phyloP scores from a whole-genome alignment of 192 early-diverging fungal species.

The Phycomyces blakesleeanus region DNA sequence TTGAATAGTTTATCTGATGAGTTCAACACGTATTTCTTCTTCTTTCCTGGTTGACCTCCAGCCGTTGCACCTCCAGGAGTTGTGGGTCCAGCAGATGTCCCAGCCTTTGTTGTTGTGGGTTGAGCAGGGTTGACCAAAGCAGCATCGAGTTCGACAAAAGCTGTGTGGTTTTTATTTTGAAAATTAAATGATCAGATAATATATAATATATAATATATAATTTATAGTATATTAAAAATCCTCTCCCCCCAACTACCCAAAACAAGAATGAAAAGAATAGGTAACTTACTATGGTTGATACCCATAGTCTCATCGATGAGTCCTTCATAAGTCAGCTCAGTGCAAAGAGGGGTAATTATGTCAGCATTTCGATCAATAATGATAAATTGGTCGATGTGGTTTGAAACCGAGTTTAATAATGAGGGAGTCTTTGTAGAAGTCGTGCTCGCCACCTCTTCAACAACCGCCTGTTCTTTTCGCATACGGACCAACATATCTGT shows the following conservation, averaged over 20 bases:
- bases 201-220: too few species aligned
- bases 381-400: conserved; percentile 75
- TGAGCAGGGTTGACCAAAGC: conserved; percentile 46
- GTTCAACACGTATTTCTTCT: conserved; percentile 79
- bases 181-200: background rate
- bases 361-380: conserved; percentile 91
- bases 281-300: conserved; percentile 67
- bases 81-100: conserved; percentile 20
- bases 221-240: too few species aligned
- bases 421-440: conserved; percentile 31
- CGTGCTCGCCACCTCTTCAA: conserved; percentile 43
- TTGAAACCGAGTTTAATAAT: conserved; percentile 49
- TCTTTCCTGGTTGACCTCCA: conserved; percentile 42
- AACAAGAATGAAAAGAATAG: too few species aligned
- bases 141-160: conserved; percentile 75
- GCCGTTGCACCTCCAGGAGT: conserved; percentile 16
- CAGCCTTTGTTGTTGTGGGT: conserved; percentile 3
- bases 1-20: conserved; percentile 75
- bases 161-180: conserved; percentile 36
- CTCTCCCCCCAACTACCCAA: too few species aligned
- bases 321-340: conserved; percentile 95
- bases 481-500: conserved; percentile 79
- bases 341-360: conserved; percentile 87
- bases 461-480: conserved; percentile 71
- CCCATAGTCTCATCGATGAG: conserved; percentile 92